These are phyloP conservation scores for Colletotrichum trifolii DNA, from an alignment of 2,329 filamentous ascomycete species.

Conservation along the genomic window DNA sequence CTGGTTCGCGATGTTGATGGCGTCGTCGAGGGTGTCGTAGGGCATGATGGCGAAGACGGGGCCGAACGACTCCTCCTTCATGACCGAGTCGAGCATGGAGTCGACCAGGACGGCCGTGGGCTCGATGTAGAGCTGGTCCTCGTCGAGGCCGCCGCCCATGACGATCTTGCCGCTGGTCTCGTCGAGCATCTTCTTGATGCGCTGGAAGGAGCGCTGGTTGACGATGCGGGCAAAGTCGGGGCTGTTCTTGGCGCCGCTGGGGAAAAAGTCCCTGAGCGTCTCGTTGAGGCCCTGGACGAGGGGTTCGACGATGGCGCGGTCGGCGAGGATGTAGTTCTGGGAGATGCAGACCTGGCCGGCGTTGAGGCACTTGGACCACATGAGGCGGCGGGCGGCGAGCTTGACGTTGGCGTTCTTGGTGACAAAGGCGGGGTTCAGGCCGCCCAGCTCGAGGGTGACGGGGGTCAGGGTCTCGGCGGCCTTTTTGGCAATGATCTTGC, in stretches of 20 bases:
- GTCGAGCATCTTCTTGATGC: slow-evolving; percentile 93
- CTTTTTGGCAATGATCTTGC: slow-evolving; percentile 88
- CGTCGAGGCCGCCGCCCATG: slow-evolving; percentile 85
- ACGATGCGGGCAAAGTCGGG: slow-evolving; percentile 84
- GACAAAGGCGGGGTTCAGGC: slow-evolving; percentile 90
- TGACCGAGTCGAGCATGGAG: slow-evolving; percentile 74
- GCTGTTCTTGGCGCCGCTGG: slow-evolving; percentile 81
- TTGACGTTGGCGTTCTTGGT: slow-evolving; percentile 84
- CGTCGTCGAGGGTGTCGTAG: slow-evolving; percentile 83
- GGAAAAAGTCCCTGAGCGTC: slow-evolving; percentile 82
- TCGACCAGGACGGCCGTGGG: slow-evolving; percentile 91
- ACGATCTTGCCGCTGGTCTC: slow-evolving; percentile 84
- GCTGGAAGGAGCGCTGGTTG: slow-evolving; percentile 81
- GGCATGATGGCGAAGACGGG: slow-evolving; percentile 89
- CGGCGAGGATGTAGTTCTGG: slow-evolving; percentile 91
- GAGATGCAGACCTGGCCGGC: slow-evolving; percentile 92
- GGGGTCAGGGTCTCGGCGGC: slow-evolving; percentile 91
- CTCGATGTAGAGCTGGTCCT: slow-evolving; percentile 84
- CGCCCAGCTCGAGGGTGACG: slow-evolving; percentile 89
- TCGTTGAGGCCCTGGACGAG: slow-evolving; percentile 81
- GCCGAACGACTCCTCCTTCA: slow-evolving; percentile 93
- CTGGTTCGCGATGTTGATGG: slow-evolving; percentile 82
- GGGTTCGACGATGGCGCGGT: slow-evolving; percentile 75
- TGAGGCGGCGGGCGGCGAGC: slow-evolving; percentile 82
- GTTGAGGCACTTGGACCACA: slow-evolving; percentile 90